phyloP scores from a whole-genome alignment of 495 filamentous ascomycete species.

The Podospora comata region DNA sequence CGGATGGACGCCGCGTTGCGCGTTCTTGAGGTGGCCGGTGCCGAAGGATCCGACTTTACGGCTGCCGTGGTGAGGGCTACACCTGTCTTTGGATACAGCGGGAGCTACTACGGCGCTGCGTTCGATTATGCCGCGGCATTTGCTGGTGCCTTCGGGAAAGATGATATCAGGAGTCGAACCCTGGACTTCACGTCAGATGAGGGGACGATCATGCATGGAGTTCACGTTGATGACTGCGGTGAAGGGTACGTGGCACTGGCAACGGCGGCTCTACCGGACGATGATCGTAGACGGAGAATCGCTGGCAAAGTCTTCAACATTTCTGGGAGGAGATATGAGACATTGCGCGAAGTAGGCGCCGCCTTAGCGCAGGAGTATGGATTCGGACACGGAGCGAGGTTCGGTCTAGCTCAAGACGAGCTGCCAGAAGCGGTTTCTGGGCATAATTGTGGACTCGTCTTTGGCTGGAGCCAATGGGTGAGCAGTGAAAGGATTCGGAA shows the following conservation, averaged over 20 bases:
- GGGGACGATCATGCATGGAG: constrained; percentile 39
- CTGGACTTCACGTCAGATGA: constrained; percentile 30
- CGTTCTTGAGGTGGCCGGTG: constrained; percentile 28
- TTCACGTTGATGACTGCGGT: constrained; percentile 46
- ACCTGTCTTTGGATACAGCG: constrained; percentile 37
- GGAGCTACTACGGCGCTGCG: constrained; percentile 38
- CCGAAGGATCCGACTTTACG: constrained; percentile 34
- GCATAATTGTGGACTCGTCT: constrained; percentile 29
- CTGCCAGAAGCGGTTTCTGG: constrained; percentile 6
- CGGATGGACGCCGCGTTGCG: constrained; percentile 23
- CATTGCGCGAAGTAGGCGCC: constrained; percentile 31
- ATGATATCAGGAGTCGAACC: constrained; percentile 7
- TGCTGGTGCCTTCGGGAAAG: constrained; percentile 8
- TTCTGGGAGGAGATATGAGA: constrained; percentile 40
- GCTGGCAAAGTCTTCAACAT: constrained; percentile 43
- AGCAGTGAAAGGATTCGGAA: constrained; percentile 39
- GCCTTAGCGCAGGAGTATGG: constrained; percentile 39
- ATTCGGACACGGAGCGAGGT: constrained; percentile 24
- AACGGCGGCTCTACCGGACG: not conserved
- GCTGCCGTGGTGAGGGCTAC: constrained; percentile 39
- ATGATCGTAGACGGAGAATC: constrained; percentile 16
- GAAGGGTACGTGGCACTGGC: constrained; percentile 44
- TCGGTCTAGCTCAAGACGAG: constrained; percentile 15
- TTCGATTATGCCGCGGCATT: constrained; percentile 30
- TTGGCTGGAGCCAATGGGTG: constrained; percentile 38